Conservation (phyloP, 176 grass and related monocot species). For the Carex littledalei region DNA sequence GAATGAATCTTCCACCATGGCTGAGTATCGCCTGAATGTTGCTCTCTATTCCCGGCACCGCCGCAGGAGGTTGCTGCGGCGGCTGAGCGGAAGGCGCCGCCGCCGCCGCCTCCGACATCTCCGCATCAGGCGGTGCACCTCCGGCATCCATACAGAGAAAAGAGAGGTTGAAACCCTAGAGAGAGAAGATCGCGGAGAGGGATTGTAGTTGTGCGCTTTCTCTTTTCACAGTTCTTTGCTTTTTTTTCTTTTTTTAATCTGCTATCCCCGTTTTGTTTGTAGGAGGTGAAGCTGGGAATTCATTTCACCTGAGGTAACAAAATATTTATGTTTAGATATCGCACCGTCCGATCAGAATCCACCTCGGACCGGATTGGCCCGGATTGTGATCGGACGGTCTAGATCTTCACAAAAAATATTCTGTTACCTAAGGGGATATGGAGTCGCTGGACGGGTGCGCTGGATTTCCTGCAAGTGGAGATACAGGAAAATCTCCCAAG, state of each 20-base stretch:
- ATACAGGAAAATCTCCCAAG: neutral
- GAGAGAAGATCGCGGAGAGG: neutral
- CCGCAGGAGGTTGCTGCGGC: neutral
- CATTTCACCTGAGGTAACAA: too few species aligned
- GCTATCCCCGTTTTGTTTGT: neutral
- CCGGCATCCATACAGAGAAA: slow-evolving; percentile 43
- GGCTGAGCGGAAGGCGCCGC: neutral
- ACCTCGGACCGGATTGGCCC: too few species aligned
- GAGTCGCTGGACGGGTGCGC: neutral
- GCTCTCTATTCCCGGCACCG: slow-evolving; percentile 33
- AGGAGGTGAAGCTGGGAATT: neutral
- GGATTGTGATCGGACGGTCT: too few species aligned
- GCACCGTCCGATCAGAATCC: too few species aligned
- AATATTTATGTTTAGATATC: too few species aligned
- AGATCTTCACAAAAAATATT: too few species aligned
- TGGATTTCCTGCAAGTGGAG: neutral
- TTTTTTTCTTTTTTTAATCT: neutral
- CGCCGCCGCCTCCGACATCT: slow-evolving; percentile 58
- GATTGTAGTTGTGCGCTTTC: neutral
- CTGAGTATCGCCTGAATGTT: slow-evolving; percentile 87
- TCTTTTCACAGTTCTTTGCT: neutral
- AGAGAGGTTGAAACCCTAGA: slow-evolving; percentile 20
- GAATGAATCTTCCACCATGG: slow-evolving; percentile 83
- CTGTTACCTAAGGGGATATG: too few species aligned
- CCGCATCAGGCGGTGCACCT: slow-evolving; percentile 51